phyloP scores from a whole-genome alignment of 352 stramenopile species.

The Phytophthora sp. region DNA sequence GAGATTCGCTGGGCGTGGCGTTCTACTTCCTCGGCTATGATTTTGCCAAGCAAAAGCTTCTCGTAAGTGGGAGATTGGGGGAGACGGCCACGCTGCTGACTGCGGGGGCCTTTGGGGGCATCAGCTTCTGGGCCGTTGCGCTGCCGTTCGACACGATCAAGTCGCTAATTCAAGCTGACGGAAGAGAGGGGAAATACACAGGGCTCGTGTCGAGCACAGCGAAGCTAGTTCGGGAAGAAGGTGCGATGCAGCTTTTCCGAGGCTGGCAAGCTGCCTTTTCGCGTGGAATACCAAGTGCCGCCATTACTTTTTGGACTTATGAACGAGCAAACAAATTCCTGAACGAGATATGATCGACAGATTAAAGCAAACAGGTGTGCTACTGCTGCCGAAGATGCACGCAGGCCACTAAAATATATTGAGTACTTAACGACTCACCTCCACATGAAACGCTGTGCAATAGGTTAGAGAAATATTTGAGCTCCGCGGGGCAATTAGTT shows the following conservation, averaged over 20 bases:
- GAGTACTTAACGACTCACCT: constrained; percentile 1
- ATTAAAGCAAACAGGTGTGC: neutral
- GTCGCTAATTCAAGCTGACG: constrained; percentile 81
- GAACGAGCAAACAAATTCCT: constrained; percentile 67
- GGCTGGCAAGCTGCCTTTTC: constrained; percentile 86
- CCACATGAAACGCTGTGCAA: constrained; percentile 9
- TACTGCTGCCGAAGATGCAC: constrained; percentile 1
- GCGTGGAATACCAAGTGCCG: constrained; percentile 72
- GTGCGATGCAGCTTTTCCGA: constrained; percentile 69
- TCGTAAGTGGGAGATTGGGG: constrained; percentile 24
- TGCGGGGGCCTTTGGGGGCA: constrained; percentile 74
- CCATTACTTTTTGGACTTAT: constrained; percentile 86
- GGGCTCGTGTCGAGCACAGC: constrained; percentile 46
- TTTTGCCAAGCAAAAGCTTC: constrained; percentile 56
- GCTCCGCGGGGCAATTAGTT: constrained; percentile 7
- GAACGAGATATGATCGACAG: constrained; percentile 31
- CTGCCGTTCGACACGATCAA: constrained; percentile 89
- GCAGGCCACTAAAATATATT: constrained; percentile 8
- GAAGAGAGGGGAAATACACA: constrained; percentile 43
- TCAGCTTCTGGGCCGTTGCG: constrained; percentile 86
- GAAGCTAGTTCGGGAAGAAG: constrained; percentile 58
- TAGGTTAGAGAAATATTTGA: constrained; percentile 14
- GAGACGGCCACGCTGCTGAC: constrained; percentile 62
- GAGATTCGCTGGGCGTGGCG: constrained; percentile 84
- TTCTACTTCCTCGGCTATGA: constrained; percentile 90